phyloP scores from a whole-genome alignment of 805 yeast genomes.

The Kazachstania psychrophila region DNA sequence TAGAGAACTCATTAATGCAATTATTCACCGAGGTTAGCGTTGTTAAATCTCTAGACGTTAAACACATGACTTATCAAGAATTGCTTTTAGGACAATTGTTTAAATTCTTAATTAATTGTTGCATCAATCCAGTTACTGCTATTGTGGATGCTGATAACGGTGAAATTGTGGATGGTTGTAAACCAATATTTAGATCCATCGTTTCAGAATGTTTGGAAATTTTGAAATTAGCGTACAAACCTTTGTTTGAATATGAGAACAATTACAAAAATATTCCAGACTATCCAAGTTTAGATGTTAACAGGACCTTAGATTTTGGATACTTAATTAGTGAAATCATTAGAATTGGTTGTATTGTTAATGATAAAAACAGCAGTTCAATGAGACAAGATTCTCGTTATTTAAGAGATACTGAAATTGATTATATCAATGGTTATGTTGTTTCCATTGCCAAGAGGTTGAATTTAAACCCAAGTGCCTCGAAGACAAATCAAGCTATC shows the following conservation, averaged over 20 bases:
- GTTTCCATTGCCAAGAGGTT: constrained; percentile 43
- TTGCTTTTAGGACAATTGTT: constrained; percentile 54
- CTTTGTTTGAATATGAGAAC: constrained; percentile 23
- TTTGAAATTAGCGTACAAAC: constrained; percentile 22
- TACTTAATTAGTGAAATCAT: constrained; percentile 33
- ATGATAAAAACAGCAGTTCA: constrained; percentile 47
- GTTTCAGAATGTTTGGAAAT: constrained; percentile 30
- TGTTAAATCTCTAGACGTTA: constrained; percentile 23
- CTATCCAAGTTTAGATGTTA: constrained; percentile 25
- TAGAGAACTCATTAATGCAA: constrained; percentile 22
- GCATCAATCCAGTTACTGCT: constrained; percentile 79
- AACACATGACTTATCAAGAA: constrained; percentile 36
- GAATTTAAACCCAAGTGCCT: constrained; percentile 23
- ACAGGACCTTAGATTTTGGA: constrained; percentile 24
- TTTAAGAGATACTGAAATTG: constrained; percentile 61
- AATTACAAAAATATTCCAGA: constrained; percentile 11
- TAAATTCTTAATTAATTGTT: constrained; percentile 71
- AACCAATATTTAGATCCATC: constrained; percentile 26
- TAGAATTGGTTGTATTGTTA: constrained; percentile 34
- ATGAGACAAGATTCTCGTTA: constrained; percentile 47
- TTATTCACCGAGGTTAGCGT: constrained; percentile 20
- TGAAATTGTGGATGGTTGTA: constrained; percentile 48
- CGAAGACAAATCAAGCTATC: constrained; percentile 29
- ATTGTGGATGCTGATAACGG: constrained; percentile 72
- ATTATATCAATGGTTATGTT: constrained; percentile 76